Evolutionary conservation across 805 yeast species (phyloP).

Genomic region (Cyberlindnera nakhonratchasimensis): DNA sequence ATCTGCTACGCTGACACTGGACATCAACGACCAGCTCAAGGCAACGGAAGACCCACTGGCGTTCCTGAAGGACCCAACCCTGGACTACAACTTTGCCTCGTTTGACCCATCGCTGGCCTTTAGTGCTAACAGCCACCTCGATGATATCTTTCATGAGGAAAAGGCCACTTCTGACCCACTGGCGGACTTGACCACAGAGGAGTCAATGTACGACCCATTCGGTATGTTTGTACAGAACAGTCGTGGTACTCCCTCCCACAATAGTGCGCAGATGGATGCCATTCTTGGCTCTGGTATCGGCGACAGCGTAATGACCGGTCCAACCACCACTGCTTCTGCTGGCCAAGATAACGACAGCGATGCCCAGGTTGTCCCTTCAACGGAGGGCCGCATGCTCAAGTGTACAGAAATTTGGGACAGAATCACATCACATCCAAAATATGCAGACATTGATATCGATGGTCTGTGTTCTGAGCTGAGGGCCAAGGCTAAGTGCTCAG

Average conservation of each 20-base stretch:
- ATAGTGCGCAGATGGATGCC: conserved; percentile 2
- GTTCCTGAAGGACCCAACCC: conserved; percentile 36
- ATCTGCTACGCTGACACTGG: neutral
- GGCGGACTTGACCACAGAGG: conserved; percentile 48
- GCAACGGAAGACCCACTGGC: conserved; percentile 41
- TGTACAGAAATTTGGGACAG: conserved; percentile 97
- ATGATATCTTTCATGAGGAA: conserved; percentile 15
- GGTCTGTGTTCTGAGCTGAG: conserved; percentile 88
- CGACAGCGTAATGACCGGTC: neutral
- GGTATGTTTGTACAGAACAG: conserved; percentile 25
- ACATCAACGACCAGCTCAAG: neutral
- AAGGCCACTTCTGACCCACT: conserved; percentile 35
- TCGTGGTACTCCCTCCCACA: neutral
- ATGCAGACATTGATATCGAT: conserved; percentile 90
- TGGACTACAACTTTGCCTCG: conserved; percentile 26
- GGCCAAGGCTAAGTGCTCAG: conserved; percentile 92
- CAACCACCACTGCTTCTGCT: conserved; percentile 2
- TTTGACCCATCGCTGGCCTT: conserved; percentile 57
- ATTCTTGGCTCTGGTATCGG: neutral
- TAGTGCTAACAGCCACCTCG: conserved; percentile 16
- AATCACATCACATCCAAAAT: conserved; percentile 88
- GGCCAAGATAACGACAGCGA: conserved; percentile 19
- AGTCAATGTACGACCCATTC: conserved; percentile 54
- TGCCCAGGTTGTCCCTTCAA: conserved; percentile 62
- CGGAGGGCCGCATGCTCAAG: conserved; percentile 53